These are phyloP conservation scores for Suillus decipiens DNA, from an alignment of 768 basidiomycete genomes.

Conservation along the genomic window DNA sequence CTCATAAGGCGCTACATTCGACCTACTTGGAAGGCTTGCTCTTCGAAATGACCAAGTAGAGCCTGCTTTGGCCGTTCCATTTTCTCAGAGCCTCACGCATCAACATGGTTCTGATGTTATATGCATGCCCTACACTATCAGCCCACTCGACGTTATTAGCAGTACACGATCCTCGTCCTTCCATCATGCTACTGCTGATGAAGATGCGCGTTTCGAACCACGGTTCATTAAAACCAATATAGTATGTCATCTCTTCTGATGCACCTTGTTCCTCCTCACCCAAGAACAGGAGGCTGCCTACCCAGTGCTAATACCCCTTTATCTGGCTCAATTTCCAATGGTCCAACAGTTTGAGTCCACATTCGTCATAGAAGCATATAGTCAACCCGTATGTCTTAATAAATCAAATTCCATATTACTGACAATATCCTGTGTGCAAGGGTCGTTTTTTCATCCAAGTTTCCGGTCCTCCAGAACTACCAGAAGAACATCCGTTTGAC, in stretches of 20 bases:
- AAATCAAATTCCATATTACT: neutral
- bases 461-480: constrained; percentile 16
- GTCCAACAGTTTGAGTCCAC: constrained; percentile 31
- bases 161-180: constrained; percentile 36
- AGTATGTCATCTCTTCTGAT: constrained; percentile 34
- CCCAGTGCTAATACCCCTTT: constrained; percentile 65
- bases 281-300: constrained; percentile 53
- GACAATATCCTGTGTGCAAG: constrained; percentile 13
- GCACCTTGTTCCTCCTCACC: constrained; percentile 12
- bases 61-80: constrained; percentile 40
- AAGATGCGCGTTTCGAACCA: constrained; percentile 44
- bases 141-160: constrained; percentile 53
- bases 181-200: constrained; percentile 36
- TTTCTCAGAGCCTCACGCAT: constrained; percentile 45
- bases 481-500: constrained; percentile 1
- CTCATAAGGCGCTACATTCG: constrained; percentile 42
- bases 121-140: constrained; percentile 57
- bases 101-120: constrained; percentile 52
- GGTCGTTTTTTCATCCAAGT: constrained; percentile 31
- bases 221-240: constrained; percentile 45
- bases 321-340: constrained; percentile 53
- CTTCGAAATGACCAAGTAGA: constrained; percentile 33
- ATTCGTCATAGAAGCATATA: constrained; percentile 29
- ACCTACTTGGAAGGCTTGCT: constrained; percentile 47
- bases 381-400: constrained; percentile 23